Base-by-base conservation (phyloP, 2,329 filamentous ascomycete genomes). In the Phyllosticta citriasiana region DNA sequence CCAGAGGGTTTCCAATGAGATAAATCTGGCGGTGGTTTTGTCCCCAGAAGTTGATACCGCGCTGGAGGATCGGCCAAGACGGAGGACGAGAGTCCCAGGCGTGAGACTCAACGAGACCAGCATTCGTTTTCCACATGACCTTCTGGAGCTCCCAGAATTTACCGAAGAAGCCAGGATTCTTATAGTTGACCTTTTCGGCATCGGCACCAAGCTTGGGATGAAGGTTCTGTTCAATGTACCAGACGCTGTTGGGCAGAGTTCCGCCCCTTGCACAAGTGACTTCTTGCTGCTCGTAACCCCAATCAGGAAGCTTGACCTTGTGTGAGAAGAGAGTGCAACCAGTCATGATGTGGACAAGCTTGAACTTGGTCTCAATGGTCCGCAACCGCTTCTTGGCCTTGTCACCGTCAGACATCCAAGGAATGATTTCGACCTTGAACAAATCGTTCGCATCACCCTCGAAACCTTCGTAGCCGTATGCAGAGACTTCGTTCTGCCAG, bases 41-140 rank as follows among this genome's bases (percentile, higher is more conserved):
- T 66, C 93, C 91, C 94, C 94, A 99, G 82, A 99, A 99, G 80
- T 99, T 99, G 82, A 99, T 99, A 69, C 94, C 94, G 64, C 94
- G 90, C 67, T 85, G 85, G 58, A 99, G 84, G 62, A 95, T 84
- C 24, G 94, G 94, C 94, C 94, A 99, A 6, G 91, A 93, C 35
- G 86, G 84, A 33, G 94, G 94, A 54, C 94, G 89, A 55, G 94
- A 97, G 73, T 99, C 94, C 94, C 95, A 99, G 58, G 92, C 91
- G 72, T 99, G 94, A 19, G 92, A 96, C 70, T 99, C 94, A 26
- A 94, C 90, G 56, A 99, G 84, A 53, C 94, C 94, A 33, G 94
- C 94, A 72, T 99, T 99, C 40, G 94, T 99, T 69, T 84, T 91
- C 94, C 94, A 99, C 94, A 99, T 99, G 65, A 99, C 94, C 75